Percentiles rank a stretch among this genome's conserved stretches.
Evolutionary conservation across 192 early-diverging fungal genomes (phyloP).

Genomic region (Gaertneriomyces semiglobifer): DNA sequence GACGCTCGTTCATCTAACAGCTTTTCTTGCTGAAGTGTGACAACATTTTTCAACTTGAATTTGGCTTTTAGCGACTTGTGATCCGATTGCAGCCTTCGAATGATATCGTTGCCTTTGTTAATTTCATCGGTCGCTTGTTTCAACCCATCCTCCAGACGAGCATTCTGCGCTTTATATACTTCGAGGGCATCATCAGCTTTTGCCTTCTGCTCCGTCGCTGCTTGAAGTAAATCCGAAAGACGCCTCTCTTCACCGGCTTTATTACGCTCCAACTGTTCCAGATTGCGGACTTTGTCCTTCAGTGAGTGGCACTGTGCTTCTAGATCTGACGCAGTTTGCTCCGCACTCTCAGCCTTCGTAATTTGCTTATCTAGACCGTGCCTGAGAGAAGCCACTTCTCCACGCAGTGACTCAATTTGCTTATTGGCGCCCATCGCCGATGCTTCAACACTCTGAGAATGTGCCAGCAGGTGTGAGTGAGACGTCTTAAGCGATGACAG

Average conservation of each 20-base stretch:
- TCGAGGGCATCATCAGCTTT: constrained; percentile 35
- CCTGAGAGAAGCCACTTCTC: constrained; percentile 9
- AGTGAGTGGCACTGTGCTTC: constrained; percentile 15
- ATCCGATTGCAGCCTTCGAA: constrained; percentile 50
- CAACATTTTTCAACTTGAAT: constrained; percentile 56
- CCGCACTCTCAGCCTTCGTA: constrained; percentile 9
- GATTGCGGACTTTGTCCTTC: neutral
- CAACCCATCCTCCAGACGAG: constrained; percentile 35
- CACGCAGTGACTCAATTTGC: constrained; percentile 20
- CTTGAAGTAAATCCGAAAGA: constrained; percentile 19
- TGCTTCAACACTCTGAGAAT: constrained; percentile 31
- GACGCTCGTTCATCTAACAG: constrained; percentile 48
- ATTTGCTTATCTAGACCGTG: constrained; percentile 26
- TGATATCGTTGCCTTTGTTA: constrained; percentile 60
- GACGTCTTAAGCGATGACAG: constrained; percentile 27
- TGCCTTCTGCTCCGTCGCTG: constrained; percentile 26
- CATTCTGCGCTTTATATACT: constrained; percentile 25
- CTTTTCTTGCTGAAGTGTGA: constrained; percentile 59
- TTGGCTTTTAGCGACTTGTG: constrained; percentile 48
- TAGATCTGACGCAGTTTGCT: constrained; percentile 22
- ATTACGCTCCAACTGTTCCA: constrained; percentile 21
- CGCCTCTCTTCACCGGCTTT: constrained; percentile 2
- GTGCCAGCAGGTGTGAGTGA: constrained; percentile 33
- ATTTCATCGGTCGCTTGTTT: constrained; percentile 41
- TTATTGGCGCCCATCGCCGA: constrained; percentile 2